Evolutionary conservation across 2,329 filamentous ascomycete species (phyloP).

Genomic region (Aspergillus felis): DNA sequence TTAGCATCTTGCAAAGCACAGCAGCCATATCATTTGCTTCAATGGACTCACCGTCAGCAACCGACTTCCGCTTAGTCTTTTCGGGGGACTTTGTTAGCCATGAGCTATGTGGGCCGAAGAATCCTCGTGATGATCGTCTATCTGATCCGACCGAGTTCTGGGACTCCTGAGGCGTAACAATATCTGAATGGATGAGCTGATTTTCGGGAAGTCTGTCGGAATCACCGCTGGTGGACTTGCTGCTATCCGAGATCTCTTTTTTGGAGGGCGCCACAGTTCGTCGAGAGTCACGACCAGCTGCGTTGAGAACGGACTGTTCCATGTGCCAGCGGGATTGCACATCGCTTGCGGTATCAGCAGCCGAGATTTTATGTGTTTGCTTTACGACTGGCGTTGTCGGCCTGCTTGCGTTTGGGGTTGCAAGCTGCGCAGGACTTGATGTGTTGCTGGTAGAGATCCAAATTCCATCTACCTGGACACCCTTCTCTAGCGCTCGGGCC

Average conservation of each 20-base stretch:
- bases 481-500: conserved; percentile 76
- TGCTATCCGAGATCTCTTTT: background rate
- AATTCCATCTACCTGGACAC: conserved; percentile 80
- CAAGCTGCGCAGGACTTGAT: conserved; percentile 21
- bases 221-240: conserved; percentile 2
- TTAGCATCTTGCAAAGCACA: background rate
- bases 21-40: background rate
- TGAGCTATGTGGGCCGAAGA: conserved; percentile 15
- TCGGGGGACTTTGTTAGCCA: conserved; percentile 18
- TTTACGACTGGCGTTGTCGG: conserved; percentile 3
- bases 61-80: conserved; percentile 7
- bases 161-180: background rate
- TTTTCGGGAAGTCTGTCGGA: conserved; percentile 5
- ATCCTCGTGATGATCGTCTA: conserved; percentile 7
- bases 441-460: conserved; percentile 60
- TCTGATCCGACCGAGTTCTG: conserved; percentile 1
- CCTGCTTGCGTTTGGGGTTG: conserved; percentile 19
- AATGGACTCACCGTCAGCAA: conserved; percentile 8
- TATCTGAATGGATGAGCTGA: conserved; percentile 3
- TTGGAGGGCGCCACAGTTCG: background rate
- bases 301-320: background rate
- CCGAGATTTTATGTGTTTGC: background rate
- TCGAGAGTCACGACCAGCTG: conserved; percentile 1
- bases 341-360: background rate
- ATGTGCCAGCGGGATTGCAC: conserved; percentile 3